These are phyloP conservation scores for Imleria badia DNA, from an alignment of 768 basidiomycete genomes.

Conservation along the genomic window DNA sequence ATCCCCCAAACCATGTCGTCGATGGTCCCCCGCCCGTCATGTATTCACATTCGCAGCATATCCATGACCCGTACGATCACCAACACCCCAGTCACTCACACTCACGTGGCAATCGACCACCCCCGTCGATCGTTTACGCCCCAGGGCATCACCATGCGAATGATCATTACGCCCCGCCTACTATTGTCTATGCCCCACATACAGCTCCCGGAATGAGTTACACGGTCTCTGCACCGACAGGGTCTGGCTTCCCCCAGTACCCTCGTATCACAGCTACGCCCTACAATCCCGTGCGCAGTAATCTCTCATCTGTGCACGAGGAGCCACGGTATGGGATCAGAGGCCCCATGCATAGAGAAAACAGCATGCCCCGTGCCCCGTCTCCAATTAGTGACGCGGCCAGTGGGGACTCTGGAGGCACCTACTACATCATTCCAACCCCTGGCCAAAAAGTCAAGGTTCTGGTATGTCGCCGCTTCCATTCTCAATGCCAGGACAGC, in stretches of 20 bases:
- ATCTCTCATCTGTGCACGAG: constrained; percentile 38
- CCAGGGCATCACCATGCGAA: constrained; percentile 42
- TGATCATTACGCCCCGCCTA: constrained; percentile 59
- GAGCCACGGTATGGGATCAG: constrained; percentile 33
- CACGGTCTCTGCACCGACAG: constrained; percentile 63
- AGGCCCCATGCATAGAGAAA: constrained; percentile 28
- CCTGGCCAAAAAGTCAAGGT: constrained; percentile 75
- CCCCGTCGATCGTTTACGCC: constrained; percentile 62
- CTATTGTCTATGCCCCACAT: constrained; percentile 54
- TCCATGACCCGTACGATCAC: constrained; percentile 34
- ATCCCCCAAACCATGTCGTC: constrained; percentile 23
- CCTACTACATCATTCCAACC: constrained; percentile 71
- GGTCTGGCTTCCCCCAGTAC: constrained; percentile 37
- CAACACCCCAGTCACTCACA: constrained; percentile 36
- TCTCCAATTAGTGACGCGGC: constrained; percentile 37
- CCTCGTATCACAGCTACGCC: constrained; percentile 42
- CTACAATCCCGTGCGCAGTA: constrained; percentile 40
- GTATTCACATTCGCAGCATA: constrained; percentile 43
- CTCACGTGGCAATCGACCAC: constrained; percentile 38
- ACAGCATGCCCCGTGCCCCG: constrained; percentile 35
- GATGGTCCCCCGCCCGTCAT: constrained; percentile 27
- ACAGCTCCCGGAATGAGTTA: constrained; percentile 64
- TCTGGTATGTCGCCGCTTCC: constrained; percentile 48
- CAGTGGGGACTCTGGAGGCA: constrained; percentile 62
- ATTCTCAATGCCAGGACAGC: constrained; percentile 15